Conservation (phyloP, 78 protist genomes). For the Tieghemostelium lacteum region DNA sequence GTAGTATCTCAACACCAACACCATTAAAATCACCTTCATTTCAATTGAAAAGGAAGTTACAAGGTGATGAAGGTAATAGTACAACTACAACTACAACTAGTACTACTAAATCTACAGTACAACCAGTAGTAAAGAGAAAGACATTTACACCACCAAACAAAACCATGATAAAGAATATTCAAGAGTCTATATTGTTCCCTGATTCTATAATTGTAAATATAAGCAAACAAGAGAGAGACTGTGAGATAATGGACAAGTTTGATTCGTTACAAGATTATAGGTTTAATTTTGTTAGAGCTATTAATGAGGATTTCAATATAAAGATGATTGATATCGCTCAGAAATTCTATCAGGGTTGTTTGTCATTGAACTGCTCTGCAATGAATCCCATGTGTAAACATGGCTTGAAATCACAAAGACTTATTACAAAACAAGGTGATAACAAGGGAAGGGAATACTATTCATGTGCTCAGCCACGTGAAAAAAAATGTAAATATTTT, state of each 20-base stretch:
- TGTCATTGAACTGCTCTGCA: slow-evolving; percentile 17
- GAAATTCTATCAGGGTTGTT: slow-evolving; percentile 20
- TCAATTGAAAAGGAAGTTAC: no score
- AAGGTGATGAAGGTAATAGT: background rate
- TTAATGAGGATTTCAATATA: slow-evolving; percentile 64
- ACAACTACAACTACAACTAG: background rate
- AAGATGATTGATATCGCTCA: slow-evolving; percentile 23
- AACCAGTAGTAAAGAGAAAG: background rate
- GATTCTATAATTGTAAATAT: background rate
- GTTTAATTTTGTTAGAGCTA: background rate
- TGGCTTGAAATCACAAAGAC: slow-evolving; percentile 43
- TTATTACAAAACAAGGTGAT: slow-evolving; percentile 20
- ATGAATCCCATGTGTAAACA: slow-evolving; percentile 21
- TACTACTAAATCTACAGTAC: background rate
- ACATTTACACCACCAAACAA: background rate
- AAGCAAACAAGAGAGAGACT: slow-evolving; percentile 9
- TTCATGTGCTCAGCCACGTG: slow-evolving; percentile 9
- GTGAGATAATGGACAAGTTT: slow-evolving; percentile 1
- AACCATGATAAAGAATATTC: background rate
- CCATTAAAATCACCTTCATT: no score
- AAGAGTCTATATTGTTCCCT: background rate
- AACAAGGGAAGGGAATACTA: slow-evolving; percentile 55
- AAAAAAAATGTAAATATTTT: slow-evolving; percentile 6
- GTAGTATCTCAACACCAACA: no score
- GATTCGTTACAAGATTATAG: background rate